A percentile compares a stretch with the other conserved stretches of the same genome.
Evolutionary conservation across 768 basidiomycete species (phyloP).

Genomic region (Pleurotus tuoliensis): DNA sequence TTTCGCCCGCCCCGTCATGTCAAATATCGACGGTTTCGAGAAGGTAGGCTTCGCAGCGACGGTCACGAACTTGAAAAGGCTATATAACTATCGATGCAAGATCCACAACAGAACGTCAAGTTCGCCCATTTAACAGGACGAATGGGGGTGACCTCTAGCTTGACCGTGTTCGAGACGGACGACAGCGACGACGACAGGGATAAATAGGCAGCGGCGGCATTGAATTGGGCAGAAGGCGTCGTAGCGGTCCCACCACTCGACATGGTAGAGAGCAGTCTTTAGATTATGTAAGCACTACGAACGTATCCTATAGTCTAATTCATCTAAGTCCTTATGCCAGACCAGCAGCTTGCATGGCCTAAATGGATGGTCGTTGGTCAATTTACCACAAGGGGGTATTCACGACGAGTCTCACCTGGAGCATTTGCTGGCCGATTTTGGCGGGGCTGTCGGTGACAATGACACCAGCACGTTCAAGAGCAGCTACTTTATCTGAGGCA

Average conservation of each 20-base stretch:
- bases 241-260: constrained; percentile 2
- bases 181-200: constrained; percentile 51
- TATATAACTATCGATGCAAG: constrained; percentile 63
- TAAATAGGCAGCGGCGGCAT: constrained; percentile 61
- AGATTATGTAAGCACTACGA: constrained; percentile 25
- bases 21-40: constrained; percentile 71
- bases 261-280: constrained; percentile 1
- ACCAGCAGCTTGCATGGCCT: constrained; percentile 81
- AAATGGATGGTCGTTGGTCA: not conserved
- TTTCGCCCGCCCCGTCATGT: constrained; percentile 76
- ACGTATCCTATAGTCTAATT: constrained; percentile 15
- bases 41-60: constrained; percentile 49
- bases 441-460: constrained; percentile 95
- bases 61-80: constrained; percentile 75
- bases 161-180: constrained; percentile 55
- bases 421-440: constrained; percentile 86
- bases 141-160: constrained; percentile 65
- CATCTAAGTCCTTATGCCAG: constrained; percentile 25
- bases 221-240: constrained; percentile 37
- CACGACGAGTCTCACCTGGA: constrained; percentile 54
- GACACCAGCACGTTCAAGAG: constrained; percentile 87
- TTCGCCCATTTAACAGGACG: constrained; percentile 5
- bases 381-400: not conserved
- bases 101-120: constrained; percentile 15
- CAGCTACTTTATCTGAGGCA: constrained; percentile 90